A percentile compares a stretch with the other conserved stretches of the same genome.
Evolutionary conservation across 257 asterid genomes (phyloP).

Genomic region (Handroanthus guayacan): DNA sequence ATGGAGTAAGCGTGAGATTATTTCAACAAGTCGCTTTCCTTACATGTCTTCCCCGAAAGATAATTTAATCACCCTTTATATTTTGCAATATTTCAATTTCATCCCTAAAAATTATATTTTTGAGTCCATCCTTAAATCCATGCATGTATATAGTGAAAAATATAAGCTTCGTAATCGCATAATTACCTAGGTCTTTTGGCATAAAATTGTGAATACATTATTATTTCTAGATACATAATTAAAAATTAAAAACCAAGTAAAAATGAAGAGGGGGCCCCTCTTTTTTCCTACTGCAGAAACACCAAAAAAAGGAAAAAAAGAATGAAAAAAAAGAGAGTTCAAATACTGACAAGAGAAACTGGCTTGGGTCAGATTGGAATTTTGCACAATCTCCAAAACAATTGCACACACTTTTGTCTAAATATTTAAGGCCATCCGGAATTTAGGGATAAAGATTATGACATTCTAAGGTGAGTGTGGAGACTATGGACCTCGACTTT

Average conservation of each 20-base stretch:
- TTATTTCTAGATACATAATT: not conserved
- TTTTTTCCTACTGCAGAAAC: not conserved
- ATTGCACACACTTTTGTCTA: constrained; percentile 56
- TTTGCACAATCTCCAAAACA: constrained; percentile 72
- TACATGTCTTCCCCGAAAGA: too few relatives aligned
- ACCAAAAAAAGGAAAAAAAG: not conserved
- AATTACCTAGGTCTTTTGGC: constrained; percentile 1
- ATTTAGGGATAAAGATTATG: constrained; percentile 63
- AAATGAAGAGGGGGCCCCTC: constrained; percentile 1
- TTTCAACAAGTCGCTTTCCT: too few relatives aligned
- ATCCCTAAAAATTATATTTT: too few relatives aligned
- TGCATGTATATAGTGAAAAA: too few relatives aligned
- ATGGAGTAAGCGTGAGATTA: too few relatives aligned
- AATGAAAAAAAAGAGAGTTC: constrained; percentile 10
- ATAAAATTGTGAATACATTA: not conserved
- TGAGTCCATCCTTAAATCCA: too few relatives aligned
- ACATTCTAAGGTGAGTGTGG: constrained; percentile 46
- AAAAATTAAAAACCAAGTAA: not conserved
- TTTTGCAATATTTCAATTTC: too few relatives aligned
- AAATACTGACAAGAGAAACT: constrained; percentile 56
- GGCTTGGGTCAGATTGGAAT: constrained; percentile 62
- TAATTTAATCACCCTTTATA: too few relatives aligned
- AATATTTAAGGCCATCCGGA: constrained; percentile 71
- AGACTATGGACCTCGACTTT: constrained; percentile 51
- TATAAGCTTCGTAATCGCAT: constrained; percentile 13